Evolutionary conservation across 2,329 filamentous ascomycete species (phyloP).

Genomic region (Paraphaeosphaeria sporulosa): DNA sequence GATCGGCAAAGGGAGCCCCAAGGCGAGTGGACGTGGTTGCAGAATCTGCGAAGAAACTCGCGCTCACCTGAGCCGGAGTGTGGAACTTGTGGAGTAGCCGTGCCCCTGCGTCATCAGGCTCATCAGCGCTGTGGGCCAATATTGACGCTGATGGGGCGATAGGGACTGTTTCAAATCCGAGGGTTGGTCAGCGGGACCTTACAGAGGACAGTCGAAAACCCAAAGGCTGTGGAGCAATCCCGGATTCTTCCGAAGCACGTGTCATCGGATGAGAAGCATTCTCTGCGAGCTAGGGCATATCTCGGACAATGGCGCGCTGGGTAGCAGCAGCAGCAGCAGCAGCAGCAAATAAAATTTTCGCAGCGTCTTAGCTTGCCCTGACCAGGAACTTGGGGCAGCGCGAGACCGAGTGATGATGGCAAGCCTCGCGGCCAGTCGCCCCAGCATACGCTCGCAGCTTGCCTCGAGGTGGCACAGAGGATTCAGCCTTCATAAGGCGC

Average conservation of each 20-base stretch:
- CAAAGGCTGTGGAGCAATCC: constrained; percentile 14
- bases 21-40: constrained; percentile 2
- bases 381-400: background rate
- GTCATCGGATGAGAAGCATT: constrained; percentile 4
- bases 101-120: constrained; percentile 11
- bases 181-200: constrained; percentile 10
- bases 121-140: background rate
- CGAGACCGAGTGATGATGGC: background rate
- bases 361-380: background rate
- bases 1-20: constrained; percentile 2
- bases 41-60: background rate
- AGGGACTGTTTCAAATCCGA: constrained; percentile 8
- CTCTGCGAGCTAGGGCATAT: constrained; percentile 13
- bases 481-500: constrained; percentile 3
- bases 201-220: constrained; percentile 8
- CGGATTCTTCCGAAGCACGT: constrained; percentile 37
- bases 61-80: constrained; percentile 5
- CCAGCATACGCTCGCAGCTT: background rate
- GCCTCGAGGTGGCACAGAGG: background rate
- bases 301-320: constrained; percentile 24
- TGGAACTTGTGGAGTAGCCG: constrained; percentile 1
- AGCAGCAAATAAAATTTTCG: constrained; percentile 28
- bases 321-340: constrained; percentile 1
- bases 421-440: too few relatives aligned
- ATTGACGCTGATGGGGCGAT: constrained; percentile 8